Conservation (phyloP, 257 asterid species). For the Voacanga thouarsii region DNA sequence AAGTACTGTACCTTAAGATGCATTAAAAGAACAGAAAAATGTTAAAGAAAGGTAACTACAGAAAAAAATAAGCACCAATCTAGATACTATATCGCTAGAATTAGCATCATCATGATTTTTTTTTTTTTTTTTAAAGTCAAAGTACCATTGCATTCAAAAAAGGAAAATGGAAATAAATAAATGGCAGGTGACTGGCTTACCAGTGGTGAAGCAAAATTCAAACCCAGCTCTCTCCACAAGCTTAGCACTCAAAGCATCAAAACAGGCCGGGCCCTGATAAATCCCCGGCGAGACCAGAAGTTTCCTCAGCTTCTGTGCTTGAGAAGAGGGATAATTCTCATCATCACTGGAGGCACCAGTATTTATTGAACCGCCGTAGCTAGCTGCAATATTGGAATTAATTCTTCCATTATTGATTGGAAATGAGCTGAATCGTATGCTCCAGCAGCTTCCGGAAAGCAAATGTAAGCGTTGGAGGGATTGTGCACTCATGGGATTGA, state of each 20-base stretch:
- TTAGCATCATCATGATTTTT: too few species aligned
- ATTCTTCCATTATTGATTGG: constrained; percentile 9
- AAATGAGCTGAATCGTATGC: not conserved
- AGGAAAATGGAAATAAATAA: not conserved
- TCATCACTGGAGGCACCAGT: constrained; percentile 4
- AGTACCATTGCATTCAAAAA: not conserved
- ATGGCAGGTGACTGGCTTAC: constrained; percentile 26
- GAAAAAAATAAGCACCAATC: not conserved
- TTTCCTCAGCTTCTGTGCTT: constrained; percentile 52
- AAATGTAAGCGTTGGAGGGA: constrained; percentile 18
- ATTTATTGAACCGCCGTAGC: constrained; percentile 3
- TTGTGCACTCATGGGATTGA: not conserved
- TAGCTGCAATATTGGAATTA: constrained; percentile 9
- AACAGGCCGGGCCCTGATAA: constrained; percentile 94
- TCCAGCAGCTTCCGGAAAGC: constrained; percentile 1
- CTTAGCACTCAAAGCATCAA: constrained; percentile 88
- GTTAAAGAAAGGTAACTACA: not conserved
- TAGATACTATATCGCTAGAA: not conserved
- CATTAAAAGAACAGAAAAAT: not conserved
- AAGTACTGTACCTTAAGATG: not conserved
- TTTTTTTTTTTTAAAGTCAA: too few species aligned
- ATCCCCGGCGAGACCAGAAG: constrained; percentile 64
- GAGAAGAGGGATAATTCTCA: constrained; percentile 19
- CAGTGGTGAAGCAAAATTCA: constrained; percentile 83
- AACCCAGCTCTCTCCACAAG: constrained; percentile 88